Evolutionary conservation across 1,139 yeast species (phyloP).

Genomic region (Diutina scorzettiae): DNA sequence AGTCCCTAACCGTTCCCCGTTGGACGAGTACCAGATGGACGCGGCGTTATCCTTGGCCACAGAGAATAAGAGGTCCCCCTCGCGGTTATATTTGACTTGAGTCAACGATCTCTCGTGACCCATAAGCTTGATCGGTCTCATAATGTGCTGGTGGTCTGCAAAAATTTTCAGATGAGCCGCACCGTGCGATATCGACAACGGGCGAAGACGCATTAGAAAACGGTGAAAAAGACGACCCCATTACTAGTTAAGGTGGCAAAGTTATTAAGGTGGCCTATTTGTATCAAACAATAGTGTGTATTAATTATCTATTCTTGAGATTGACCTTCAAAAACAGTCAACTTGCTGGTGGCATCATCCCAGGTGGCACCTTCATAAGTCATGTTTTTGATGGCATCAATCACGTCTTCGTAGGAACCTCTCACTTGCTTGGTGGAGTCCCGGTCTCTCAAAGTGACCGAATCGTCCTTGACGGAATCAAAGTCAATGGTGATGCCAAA

Average conservation of each 20-base stretch:
- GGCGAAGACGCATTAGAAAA: no score
- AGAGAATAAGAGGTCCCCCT: slow-evolving; percentile 88
- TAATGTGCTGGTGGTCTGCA: slow-evolving; percentile 8
- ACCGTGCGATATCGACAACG: no score
- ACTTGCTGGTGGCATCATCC: slow-evolving; percentile 70
- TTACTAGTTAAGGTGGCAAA: no score
- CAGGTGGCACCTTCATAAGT: slow-evolving; percentile 67
- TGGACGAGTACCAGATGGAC: slow-evolving; percentile 89
- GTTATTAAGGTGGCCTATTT: no score
- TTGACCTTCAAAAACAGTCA: slow-evolving; percentile 41
- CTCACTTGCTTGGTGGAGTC: slow-evolving; percentile 96
- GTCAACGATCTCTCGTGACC: slow-evolving; percentile 84
- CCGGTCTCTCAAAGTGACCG: slow-evolving; percentile 95
- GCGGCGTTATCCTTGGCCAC: slow-evolving; percentile 84
- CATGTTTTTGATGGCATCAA: slow-evolving; percentile 67
- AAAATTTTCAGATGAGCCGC: neutral
- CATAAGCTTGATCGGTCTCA: slow-evolving; percentile 48
- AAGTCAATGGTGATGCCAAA: slow-evolving; percentile 97
- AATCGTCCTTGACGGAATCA: slow-evolving; percentile 79
- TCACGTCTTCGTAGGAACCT: slow-evolving; percentile 71
- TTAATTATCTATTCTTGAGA: neutral
- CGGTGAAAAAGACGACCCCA: no score
- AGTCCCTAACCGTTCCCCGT: slow-evolving; percentile 96
- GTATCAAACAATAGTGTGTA: no score
- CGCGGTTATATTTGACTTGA: slow-evolving; percentile 87